A percentile compares a stretch with the other conserved stretches of the same genome.
Evolutionary conservation across 2,329 filamentous ascomycete species (phyloP).

Genomic region (Botrytis cinerea): DNA sequence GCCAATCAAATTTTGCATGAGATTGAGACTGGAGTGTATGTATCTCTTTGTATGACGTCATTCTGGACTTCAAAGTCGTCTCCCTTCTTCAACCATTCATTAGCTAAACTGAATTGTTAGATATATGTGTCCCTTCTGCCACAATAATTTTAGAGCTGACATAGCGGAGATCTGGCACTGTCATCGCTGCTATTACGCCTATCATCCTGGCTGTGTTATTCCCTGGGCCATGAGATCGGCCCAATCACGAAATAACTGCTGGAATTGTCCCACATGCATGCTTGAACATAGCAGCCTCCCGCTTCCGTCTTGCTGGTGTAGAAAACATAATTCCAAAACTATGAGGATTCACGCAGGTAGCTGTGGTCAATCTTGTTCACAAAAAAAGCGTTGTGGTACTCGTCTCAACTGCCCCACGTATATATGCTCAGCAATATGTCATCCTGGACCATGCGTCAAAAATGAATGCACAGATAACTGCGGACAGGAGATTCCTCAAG

Average conservation of each 20-base stretch:
- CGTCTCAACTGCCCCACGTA: neutral
- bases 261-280: slow-evolving; percentile 1
- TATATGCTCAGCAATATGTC: slow-evolving; percentile 8
- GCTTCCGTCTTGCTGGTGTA: neutral
- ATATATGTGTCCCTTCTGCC: slow-evolving; percentile 4
- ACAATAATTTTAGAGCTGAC: neutral
- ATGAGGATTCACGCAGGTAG: neutral
- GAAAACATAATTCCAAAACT: neutral
- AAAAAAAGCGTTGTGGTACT: neutral
- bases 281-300: too few species aligned
- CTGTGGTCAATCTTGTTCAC: neutral
- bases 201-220: neutral
- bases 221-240: neutral
- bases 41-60: neutral
- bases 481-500: neutral
- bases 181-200: neutral
- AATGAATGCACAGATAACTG: neutral
- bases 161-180: neutral
- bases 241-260: neutral
- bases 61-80: neutral
- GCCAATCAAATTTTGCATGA: neutral
- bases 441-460: slow-evolving; percentile 11
- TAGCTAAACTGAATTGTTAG: slow-evolving; percentile 4
- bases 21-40: slow-evolving; percentile 12
- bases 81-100: too few species aligned